A percentile compares a stretch with the other conserved stretches of the same genome.
phyloP scores from a whole-genome alignment of 352 stramenopile species.

The Phytophthora lateralis region DNA sequence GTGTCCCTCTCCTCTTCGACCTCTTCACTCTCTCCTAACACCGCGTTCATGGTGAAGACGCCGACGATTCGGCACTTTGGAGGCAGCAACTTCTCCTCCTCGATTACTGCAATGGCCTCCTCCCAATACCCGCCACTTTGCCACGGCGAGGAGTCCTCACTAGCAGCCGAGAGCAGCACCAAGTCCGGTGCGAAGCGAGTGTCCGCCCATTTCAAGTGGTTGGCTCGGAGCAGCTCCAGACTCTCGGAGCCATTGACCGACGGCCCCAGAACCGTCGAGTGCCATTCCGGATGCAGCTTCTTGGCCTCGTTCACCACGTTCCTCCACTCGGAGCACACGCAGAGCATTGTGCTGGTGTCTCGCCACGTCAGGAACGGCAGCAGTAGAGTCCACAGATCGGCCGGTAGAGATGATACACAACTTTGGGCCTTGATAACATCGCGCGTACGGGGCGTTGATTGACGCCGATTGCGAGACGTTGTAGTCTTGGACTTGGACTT shows the following conservation, averaged over 20 bases:
- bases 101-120: conserved; percentile 36
- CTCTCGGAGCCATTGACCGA: conserved; percentile 28
- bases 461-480: conserved; percentile 2
- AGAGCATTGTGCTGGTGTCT: conserved; percentile 44
- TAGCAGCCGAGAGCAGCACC: conserved; percentile 42
- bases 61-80: conserved; percentile 43
- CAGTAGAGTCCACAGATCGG: conserved; percentile 50
- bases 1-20: background rate
- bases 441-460: conserved; percentile 8
- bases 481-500: conserved; percentile 6
- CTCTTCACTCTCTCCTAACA: conserved; percentile 18
- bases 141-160: conserved; percentile 31
- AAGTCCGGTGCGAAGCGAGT: conserved; percentile 53
- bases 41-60: conserved; percentile 42
- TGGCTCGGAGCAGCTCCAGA: conserved; percentile 41
- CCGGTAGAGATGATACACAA: conserved; percentile 33
- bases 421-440: conserved; percentile 20
- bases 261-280: conserved; percentile 38
- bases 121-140: conserved; percentile 49
- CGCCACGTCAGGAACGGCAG: conserved; percentile 55
- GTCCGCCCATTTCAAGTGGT: conserved; percentile 34
- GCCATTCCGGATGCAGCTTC: conserved; percentile 42
- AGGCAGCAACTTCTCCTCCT: conserved; percentile 46
- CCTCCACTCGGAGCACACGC: conserved; percentile 37
- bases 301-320: conserved; percentile 26